Evolutionary conservation across 257 asterid species (phyloP), one percentile per base, ranked within the genome.

Genomic region (Cinchona pubescens): DNA sequence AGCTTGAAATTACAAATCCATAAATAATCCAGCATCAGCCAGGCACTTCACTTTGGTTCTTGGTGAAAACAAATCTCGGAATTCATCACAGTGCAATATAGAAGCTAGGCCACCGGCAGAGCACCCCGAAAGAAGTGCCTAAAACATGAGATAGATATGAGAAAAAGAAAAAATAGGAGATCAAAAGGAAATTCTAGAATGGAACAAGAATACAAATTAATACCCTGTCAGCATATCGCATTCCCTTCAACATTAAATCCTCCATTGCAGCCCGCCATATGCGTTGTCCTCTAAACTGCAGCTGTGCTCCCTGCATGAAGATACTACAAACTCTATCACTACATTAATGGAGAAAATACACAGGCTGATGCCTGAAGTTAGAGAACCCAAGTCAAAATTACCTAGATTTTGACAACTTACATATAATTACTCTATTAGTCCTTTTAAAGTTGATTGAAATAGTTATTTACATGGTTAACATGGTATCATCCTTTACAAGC

Each of bases 71-170:
- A 84, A 81, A 42, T 79, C 73, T 32, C 87, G 80, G 79, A 88
- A 95, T 75, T 91, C 88, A 46, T 95, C 97, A 27, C 99, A 95
- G 68, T 95, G 99, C 85, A 95, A 73, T 62, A 95, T 91, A n/a
- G 98, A 81, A 75, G 99, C 98, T 73, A 95, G 85, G 68, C 98
- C 99, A 65, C 99, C 99, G 59, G 99, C 99, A 23, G 98, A 95
- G 90, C 99, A 95, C 48, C 99, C 99, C 0, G 98, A 86, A 49
- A 91, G 99, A 83, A 95, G 99, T 19, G 96, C 96, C 98, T 95
- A 87, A 76, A 81, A 80, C 48, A 75, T 29, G 42, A 34, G 1
- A 45, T 60, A 34, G 25, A 9, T 21, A 58, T 78, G 68, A 70
- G 59, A 65, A 35, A 64, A 59, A 45, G 68, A 43, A 27, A 71